These are phyloP conservation scores for Entelexis paramagnoliae DNA, from an alignment of 1,139 yeast species.

Conservation along the genomic window DNA sequence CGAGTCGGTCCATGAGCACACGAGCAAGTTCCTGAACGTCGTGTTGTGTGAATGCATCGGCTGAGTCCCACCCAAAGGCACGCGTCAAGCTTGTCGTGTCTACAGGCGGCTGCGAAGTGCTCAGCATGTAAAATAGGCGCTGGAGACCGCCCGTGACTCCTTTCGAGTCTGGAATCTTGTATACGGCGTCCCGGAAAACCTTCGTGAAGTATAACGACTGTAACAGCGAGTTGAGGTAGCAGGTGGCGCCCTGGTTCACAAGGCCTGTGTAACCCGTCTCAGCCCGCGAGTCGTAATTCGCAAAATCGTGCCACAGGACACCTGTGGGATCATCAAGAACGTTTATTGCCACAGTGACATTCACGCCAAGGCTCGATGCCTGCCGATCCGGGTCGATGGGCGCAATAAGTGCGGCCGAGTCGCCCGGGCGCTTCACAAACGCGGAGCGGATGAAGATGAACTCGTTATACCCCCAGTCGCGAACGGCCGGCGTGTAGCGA, in stretches of 20 bases:
- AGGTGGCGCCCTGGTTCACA: constrained; percentile 95
- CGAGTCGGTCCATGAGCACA: constrained; percentile 88
- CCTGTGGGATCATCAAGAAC: constrained; percentile 86
- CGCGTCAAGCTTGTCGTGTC: constrained; percentile 79
- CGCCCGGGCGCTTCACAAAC: constrained; percentile 22
- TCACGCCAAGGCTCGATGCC: constrained; percentile 37
- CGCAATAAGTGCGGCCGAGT: constrained; percentile 40
- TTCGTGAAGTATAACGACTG: constrained; percentile 87
- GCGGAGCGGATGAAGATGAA: constrained; percentile 54
- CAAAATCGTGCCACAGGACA: constrained; percentile 81
- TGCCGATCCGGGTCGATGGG: background rate
- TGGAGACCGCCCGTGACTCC: constrained; percentile 79
- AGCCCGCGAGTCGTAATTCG: constrained; percentile 76
- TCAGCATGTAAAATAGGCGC: constrained; percentile 69
- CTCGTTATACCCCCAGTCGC: constrained; percentile 94
- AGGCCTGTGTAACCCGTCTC: constrained; percentile 88
- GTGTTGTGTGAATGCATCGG: constrained; percentile 94
- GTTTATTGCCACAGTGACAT: constrained; percentile 66
- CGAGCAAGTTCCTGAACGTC: constrained; percentile 96
- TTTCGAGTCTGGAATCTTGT: constrained; percentile 69
- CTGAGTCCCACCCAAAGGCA: constrained; percentile 95
- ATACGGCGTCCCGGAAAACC: constrained; percentile 72
- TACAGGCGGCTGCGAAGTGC: constrained; percentile 62
- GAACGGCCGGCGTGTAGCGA: constrained; percentile 57
- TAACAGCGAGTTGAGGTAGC: constrained; percentile 81